phyloP scores from a whole-genome alignment of 345 rosid species.

The Linum tenue region DNA sequence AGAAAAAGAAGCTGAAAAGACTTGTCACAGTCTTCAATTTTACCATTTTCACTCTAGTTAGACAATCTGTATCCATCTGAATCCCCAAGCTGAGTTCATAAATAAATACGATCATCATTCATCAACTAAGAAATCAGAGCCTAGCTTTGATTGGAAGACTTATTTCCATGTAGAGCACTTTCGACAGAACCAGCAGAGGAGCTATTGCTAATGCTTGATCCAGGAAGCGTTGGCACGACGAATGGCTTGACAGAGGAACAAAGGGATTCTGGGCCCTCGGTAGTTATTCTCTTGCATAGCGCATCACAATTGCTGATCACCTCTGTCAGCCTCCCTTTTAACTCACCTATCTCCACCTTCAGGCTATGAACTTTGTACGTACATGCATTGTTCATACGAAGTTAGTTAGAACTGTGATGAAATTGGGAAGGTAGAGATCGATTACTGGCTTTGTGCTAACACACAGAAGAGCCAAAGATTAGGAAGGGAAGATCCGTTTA shows the following conservation, averaged over 20 bases:
- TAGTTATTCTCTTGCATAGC: constrained; percentile 59
- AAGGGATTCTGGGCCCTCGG: constrained; percentile 78
- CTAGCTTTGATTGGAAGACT: background rate
- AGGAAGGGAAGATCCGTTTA: background rate
- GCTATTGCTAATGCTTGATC: background rate
- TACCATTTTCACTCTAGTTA: too few species aligned
- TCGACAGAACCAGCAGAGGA: background rate
- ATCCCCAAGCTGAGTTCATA: too few species aligned
- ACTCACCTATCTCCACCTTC: constrained; percentile 89
- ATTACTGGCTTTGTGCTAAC: background rate
- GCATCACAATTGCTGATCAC: constrained; percentile 73
- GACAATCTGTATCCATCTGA: too few species aligned
- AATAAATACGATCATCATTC: too few species aligned
- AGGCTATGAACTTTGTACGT: constrained; percentile 47
- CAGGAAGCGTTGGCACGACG: constrained; percentile 3
- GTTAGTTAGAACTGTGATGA: background rate
- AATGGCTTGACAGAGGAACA: constrained; percentile 45
- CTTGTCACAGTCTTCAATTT: background rate
- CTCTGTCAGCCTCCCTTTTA: constrained; percentile 82
- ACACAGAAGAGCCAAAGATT: background rate
- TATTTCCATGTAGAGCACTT: background rate
- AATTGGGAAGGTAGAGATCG: background rate
- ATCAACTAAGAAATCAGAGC: background rate
- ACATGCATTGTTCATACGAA: constrained; percentile 12
- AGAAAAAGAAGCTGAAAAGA: background rate